phyloP scores from a whole-genome alignment of 148 eudicot species.

The Rhododendron griersonianum region DNA sequence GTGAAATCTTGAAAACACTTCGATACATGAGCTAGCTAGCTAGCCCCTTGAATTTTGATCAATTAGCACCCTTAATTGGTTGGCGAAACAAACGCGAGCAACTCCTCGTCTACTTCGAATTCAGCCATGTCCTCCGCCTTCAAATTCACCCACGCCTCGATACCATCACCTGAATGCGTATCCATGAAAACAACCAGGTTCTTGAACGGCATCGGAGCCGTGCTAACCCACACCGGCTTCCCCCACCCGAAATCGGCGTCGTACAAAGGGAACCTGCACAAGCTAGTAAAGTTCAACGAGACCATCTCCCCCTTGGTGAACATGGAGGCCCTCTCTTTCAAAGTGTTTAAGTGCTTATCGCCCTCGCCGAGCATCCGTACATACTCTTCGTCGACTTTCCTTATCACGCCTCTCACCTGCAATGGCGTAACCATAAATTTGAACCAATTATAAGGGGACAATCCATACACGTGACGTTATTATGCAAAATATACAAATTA shows the following conservation, averaged over 20 bases:
- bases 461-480: too few relatives aligned
- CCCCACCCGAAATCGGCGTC: conserved; percentile 42
- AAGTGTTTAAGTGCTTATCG: conserved; percentile 4
- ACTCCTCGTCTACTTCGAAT: conserved; percentile 7
- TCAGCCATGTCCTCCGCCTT: conserved; percentile 1
- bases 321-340: neutral
- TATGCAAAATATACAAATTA: too few relatives aligned
- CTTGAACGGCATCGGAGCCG: neutral
- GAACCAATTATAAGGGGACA: too few relatives aligned
- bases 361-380: conserved; percentile 11
- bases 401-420: conserved; percentile 3
- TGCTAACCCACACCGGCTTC: conserved; percentile 17
- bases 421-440: too few relatives aligned
- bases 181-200: conserved; percentile 12
- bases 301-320: conserved; percentile 13
- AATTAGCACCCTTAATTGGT: neutral
- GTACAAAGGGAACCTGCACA: conserved; percentile 13
- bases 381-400: neutral
- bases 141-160: conserved; percentile 8
- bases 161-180: neutral
- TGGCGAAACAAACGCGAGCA: neutral
- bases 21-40: neutral
- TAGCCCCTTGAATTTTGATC: neutral
- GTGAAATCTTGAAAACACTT: neutral
- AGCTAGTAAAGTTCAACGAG: conserved; percentile 19